Evolutionary conservation across 1,284 basidiomycete species (phyloP), one percentile per base, ranked within the genome.

Genomic region (Phellopilus nigrolimitatus): DNA sequence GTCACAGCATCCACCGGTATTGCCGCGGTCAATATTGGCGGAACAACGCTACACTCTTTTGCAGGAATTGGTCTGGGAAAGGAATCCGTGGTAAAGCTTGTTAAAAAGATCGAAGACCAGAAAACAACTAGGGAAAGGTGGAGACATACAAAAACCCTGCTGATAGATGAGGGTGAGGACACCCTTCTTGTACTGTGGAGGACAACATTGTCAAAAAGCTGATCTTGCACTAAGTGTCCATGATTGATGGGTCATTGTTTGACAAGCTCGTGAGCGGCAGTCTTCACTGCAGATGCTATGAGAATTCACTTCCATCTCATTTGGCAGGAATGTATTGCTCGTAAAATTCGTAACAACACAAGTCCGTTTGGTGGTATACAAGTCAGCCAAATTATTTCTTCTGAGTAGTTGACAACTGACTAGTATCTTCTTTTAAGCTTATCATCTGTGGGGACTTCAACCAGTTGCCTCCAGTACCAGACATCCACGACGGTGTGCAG

Each of bases 401-500:
- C 12, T 37, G 15, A 27, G 36, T 53, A 45, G 55, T n/a, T 30
- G 51, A 53, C 56, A 12, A 58, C n/a, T n/a, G 21, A 27, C 27
- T 40, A 41, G 41, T 44, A 21, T n/a, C 50, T 31, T 52, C 27
- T 41, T 55, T 36, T 10, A 68, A 85, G 82, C 71, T 97, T 39
- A 73, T 97, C 49, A 74, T 93, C 38, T 91, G 88, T 6, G 93
- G 93, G 13, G 93, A 97, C 66, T 95, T 95, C 67, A 94, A 88
- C 68, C 94, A 97, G 68, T 77, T 97, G 1, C 95, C 95, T 1
- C 95, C 95, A 0, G 92, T 97, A 4, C 74, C 77, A n/a, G 72
- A 74, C 6, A 64, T 65, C 30, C 62, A 65, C 46, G 72, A 68
- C 57, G 68, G 71, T 41, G 64, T 65, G 1, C 54, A 37, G 4